Evolutionary conservation across 2,329 filamentous ascomycete genomes (phyloP), one percentile per base, ranked within the genome.

Genomic region (Cercospora sesami): DNA sequence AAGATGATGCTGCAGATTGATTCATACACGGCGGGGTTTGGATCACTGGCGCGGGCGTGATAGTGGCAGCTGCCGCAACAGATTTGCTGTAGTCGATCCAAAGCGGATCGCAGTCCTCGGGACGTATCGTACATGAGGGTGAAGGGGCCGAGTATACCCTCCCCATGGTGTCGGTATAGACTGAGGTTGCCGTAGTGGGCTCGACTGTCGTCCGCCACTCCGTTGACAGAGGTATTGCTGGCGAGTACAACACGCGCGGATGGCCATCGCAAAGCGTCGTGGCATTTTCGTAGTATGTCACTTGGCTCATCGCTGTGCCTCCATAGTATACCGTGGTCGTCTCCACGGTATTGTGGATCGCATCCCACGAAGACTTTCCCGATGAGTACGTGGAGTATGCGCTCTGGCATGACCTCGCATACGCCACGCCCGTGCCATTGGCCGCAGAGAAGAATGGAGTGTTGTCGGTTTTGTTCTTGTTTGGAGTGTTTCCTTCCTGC

Each of bases 261-360:
- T 75, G 70, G 9, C 72, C 74, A 68, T 77, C 76, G 69, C 76
- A 78, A 6, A 77, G 66, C 1, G 76, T 78, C 6, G 73, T 73
- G 9, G 73, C 73, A 60, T 74, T 73, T 23, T 69, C 70, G 58
- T 75, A 76, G 59, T 75, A 75, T 7, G 74, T 76, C 2, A 74
- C 68, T 3, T 51, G 30, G 8, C 57, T 63, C n/a, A 67, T 53
- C 2, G 70, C 68, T 8, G 64, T 66, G 1, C 75, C 74, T 4
- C 73, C 74, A 51, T 9, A 68, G 16, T 9, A 69, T 8, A 12
- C 62, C 33, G 68, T 72, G 5, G 58, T 51, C 14, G 64, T 70
- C 16, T 59, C 21, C 14, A 67, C 45, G 9, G 26, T 65, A 30
- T 64, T 60, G 26, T 68, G 60, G 30, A 59, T n/a, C 2, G 30